Conservation (phyloP, 2,329 filamentous ascomycete genomes). For the Harringtonia aguacate region DNA sequence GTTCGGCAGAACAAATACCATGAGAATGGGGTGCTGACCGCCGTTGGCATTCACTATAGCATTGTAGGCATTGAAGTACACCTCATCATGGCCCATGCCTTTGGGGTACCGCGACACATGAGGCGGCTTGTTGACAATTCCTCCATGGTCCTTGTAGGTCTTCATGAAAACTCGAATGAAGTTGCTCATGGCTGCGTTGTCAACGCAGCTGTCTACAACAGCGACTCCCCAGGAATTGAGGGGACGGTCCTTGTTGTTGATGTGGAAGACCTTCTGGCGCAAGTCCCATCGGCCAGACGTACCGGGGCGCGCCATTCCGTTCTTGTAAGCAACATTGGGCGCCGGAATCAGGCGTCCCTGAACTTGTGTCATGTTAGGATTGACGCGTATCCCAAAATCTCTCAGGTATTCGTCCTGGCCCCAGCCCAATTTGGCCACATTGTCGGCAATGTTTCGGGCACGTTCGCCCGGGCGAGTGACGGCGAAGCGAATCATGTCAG, state of each 20-base stretch:
- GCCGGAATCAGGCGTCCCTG: conserved; percentile 61
- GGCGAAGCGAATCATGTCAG: conserved; percentile 86
- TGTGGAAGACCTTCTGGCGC: conserved; percentile 66
- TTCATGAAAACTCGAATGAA: conserved; percentile 40
- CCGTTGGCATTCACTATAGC: conserved; percentile 38
- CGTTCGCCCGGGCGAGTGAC: conserved; percentile 66
- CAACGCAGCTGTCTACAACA: conserved; percentile 45
- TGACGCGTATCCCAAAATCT: conserved; percentile 65
- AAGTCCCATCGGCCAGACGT: conserved; percentile 77
- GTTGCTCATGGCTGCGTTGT: conserved; percentile 42
- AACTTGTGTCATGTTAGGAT: conserved; percentile 49
- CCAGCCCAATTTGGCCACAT: conserved; percentile 60
- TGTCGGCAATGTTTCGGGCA: conserved; percentile 55
- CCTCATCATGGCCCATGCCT: conserved; percentile 22
- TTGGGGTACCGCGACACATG: conserved; percentile 16
- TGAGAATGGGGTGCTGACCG: conserved; percentile 55
- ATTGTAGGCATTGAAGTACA: conserved; percentile 45
- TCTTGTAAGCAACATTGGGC: conserved; percentile 61
- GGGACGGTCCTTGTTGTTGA: conserved; percentile 42
- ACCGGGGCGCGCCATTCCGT: conserved; percentile 46
- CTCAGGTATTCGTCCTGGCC: conserved; percentile 55
- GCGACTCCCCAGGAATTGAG: conserved; percentile 70
- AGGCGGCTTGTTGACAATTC: conserved; percentile 28
- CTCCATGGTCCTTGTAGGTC: conserved; percentile 39
- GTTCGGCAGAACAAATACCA: conserved; percentile 68